Percentiles rank a stretch among this genome's conserved stretches.
Evolutionary conservation across 306 rosid genomes (phyloP).

Genomic region (Ammopiptanthus mongolicus): DNA sequence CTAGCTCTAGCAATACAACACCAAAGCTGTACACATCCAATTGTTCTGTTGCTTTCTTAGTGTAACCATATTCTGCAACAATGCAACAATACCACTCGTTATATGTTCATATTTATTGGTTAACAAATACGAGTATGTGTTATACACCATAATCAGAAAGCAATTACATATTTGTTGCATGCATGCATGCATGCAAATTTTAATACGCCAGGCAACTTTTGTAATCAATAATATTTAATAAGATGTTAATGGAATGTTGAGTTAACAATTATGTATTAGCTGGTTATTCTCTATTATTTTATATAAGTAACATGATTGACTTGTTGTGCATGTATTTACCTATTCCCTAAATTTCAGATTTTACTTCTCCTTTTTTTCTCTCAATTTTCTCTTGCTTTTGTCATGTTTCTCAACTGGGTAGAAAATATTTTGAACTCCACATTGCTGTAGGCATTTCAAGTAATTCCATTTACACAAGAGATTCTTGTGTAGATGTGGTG

Average conservation of each 20-base stretch:
- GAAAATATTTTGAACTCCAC: too few relatives aligned
- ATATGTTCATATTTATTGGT: not conserved
- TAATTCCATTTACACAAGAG: too few relatives aligned
- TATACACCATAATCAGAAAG: not conserved
- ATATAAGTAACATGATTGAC: too few relatives aligned
- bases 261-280: not conserved
- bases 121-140: not conserved
- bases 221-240: not conserved
- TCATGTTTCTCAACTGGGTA: too few relatives aligned
- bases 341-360: too few relatives aligned
- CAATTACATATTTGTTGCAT: not conserved
- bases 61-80: constrained; percentile 81
- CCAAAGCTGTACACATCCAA: constrained; percentile 89
- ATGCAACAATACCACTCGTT: constrained; percentile 11
- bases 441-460: too few relatives aligned
- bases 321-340: too few relatives aligned
- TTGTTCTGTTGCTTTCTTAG: constrained; percentile 68
- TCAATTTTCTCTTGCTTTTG: too few relatives aligned
- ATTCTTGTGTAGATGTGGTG: not conserved
- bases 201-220: constrained; percentile 2
- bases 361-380: too few relatives aligned
- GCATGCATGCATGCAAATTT: not conserved
- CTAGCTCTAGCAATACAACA: constrained; percentile 79
- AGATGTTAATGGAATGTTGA: not conserved
- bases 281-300: not conserved